phyloP scores from a whole-genome alignment of 495 filamentous ascomycete genomes.

The Tricharina praecox region DNA sequence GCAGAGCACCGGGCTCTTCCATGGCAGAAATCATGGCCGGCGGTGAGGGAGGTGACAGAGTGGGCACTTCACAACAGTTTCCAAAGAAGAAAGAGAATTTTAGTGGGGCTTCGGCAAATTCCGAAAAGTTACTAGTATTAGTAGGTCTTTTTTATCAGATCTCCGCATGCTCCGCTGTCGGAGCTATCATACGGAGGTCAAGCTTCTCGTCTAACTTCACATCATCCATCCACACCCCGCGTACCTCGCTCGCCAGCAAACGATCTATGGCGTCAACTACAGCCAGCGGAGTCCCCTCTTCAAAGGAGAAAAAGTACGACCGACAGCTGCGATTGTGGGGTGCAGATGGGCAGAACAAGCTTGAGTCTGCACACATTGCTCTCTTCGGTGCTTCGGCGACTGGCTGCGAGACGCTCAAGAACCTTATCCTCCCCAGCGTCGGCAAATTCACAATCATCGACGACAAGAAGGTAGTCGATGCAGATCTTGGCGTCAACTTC shows the following conservation, averaged over 20 bases:
- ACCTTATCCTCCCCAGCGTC: conserved; percentile 85
- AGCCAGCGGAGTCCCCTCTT: conserved; percentile 38
- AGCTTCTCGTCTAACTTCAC: too few relatives aligned
- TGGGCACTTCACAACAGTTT: too few relatives aligned
- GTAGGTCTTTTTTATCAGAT: too few relatives aligned
- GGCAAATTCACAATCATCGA: conserved; percentile 92
- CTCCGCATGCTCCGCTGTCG: too few relatives aligned
- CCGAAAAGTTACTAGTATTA: too few relatives aligned
- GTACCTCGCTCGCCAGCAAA: too few relatives aligned
- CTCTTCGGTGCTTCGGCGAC: conserved; percentile 72
- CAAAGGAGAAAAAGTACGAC: conserved; percentile 90
- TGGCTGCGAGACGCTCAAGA: conserved; percentile 88
- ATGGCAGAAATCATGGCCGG: neutral
- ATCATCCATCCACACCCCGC: too few relatives aligned
- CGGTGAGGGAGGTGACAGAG: too few relatives aligned
- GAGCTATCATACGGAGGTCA: too few relatives aligned
- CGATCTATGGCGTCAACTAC: conserved; percentile 17
- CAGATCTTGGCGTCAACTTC: conserved; percentile 89
- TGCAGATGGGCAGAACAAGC: conserved; percentile 70
- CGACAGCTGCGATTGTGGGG: conserved; percentile 92
- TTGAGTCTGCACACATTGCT: conserved; percentile 78
- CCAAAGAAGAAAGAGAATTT: too few relatives aligned
- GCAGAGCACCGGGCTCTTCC: neutral
- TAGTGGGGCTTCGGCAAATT: too few relatives aligned
- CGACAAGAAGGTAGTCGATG: conserved; percentile 53